phyloP scores from a whole-genome alignment of 805 yeast species.

The Yamadazyma paraphyllophila region DNA sequence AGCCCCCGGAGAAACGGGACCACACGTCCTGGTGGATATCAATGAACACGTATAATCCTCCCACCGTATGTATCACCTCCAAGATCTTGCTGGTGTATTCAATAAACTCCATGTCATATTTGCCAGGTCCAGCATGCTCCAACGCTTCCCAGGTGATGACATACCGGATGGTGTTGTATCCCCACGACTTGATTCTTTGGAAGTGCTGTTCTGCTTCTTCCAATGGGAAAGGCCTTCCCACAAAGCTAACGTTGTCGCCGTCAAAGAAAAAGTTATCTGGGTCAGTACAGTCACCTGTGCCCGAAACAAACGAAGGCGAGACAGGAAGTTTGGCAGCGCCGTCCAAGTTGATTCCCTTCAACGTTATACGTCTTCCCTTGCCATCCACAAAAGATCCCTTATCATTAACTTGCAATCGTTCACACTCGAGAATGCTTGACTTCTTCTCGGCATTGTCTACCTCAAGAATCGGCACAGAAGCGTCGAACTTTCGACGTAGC shows the following conservation, averaged over 20 bases:
- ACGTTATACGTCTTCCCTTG: conserved; percentile 55
- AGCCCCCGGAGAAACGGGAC: conserved; percentile 86
- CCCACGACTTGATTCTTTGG: conserved; percentile 69
- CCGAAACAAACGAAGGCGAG: conserved; percentile 47
- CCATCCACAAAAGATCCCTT: conserved; percentile 60
- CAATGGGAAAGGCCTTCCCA: conserved; percentile 76
- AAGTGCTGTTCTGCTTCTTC: conserved; percentile 71
- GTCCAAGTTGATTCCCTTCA: conserved; percentile 82
- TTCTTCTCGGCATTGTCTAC: neutral
- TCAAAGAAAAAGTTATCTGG: conserved; percentile 52
- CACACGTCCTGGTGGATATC: conserved; percentile 96
- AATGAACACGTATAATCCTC: conserved; percentile 74
- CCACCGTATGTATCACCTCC: conserved; percentile 53
- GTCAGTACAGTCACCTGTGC: conserved; percentile 35
- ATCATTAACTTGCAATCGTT: conserved; percentile 19
- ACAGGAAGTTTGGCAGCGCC: conserved; percentile 70
- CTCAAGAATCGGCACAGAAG: conserved; percentile 15
- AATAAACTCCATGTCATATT: conserved; percentile 73
- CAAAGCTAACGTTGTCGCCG: conserved; percentile 77
- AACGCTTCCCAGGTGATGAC: conserved; percentile 89
- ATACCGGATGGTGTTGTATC: conserved; percentile 76
- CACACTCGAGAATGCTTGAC: conserved; percentile 19
- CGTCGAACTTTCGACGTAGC: conserved; percentile 23
- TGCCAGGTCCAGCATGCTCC: conserved; percentile 85
- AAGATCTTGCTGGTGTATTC: conserved; percentile 66